These are phyloP conservation scores for Plasmodium coatneyi DNA, from an alignment of 169 alveolate species.

Conservation along the genomic window DNA sequence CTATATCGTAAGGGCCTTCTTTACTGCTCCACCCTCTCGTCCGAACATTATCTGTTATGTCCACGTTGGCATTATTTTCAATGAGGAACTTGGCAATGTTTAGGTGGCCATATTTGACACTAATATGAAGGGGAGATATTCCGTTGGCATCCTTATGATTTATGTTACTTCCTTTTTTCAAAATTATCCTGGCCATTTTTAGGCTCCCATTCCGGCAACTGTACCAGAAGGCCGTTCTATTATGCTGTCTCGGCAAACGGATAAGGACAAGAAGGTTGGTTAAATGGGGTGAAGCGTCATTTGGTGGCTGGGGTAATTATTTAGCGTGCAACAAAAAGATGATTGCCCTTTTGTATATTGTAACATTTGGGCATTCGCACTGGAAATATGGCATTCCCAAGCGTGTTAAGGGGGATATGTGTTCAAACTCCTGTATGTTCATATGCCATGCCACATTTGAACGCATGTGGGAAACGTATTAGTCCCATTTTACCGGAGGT, in stretches of 20 bases:
- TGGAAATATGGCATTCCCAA: background rate
- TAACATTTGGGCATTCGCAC: background rate
- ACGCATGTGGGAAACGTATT: background rate
- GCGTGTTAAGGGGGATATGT: background rate
- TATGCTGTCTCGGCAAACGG: background rate
- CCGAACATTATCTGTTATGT: constrained; percentile 46
- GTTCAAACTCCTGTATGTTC: background rate
- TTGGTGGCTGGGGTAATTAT: no score
- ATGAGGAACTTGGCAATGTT: constrained; percentile 52
- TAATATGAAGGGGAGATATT: constrained; percentile 62
- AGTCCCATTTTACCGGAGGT: constrained; percentile 40
- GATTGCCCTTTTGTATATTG: background rate
- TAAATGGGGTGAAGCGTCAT: background rate
- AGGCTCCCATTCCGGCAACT: constrained; percentile 63
- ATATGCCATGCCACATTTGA: background rate
- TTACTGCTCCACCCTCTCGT: background rate
- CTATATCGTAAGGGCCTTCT: background rate
- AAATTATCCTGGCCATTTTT: constrained; percentile 66
- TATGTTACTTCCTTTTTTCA: constrained; percentile 66
- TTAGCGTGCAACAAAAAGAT: background rate
- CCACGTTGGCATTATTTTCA: constrained; percentile 52
- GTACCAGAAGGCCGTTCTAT: constrained; percentile 69
- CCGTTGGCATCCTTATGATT: constrained; percentile 68
- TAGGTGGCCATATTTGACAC: constrained; percentile 55
- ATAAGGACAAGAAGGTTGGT: background rate